These are phyloP conservation scores for Pythium dissimile DNA, from an alignment of 352 stramenopile species.

Conservation along the genomic window DNA sequence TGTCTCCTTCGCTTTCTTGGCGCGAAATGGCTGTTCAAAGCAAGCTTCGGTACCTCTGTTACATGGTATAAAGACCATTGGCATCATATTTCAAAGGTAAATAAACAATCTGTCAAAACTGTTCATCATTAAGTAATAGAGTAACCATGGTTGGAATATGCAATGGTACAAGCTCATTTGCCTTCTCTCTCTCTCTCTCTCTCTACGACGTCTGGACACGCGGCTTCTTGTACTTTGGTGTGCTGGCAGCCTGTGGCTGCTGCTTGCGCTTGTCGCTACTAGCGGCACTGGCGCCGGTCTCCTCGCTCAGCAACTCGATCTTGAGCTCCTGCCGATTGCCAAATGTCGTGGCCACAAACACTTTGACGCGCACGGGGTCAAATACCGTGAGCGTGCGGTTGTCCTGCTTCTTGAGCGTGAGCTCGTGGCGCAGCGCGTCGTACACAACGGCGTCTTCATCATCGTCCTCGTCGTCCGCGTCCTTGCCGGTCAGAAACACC, in stretches of 20 bases:
- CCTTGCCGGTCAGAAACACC: constrained; percentile 86
- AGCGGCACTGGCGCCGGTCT: too few species aligned
- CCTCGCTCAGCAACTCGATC: constrained; percentile 65
- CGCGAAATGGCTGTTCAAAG: too few species aligned
- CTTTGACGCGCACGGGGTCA: constrained; percentile 72
- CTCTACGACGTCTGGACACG: not conserved
- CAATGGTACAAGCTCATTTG: not conserved
- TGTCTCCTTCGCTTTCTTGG: too few species aligned
- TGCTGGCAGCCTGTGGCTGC: not conserved
- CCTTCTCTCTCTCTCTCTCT: constrained; percentile 1
- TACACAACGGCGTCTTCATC: constrained; percentile 40
- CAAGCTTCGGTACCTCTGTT: too few species aligned
- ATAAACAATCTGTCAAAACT: too few species aligned
- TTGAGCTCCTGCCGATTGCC: constrained; percentile 83
- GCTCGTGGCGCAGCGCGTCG: constrained; percentile 47
- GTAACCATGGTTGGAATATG: too few species aligned
- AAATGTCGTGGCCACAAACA: constrained; percentile 73
- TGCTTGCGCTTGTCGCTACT: constrained; percentile 11
- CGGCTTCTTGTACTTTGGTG: constrained; percentile 15
- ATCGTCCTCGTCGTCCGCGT: constrained; percentile 45
- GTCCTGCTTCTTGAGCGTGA: constrained; percentile 54
- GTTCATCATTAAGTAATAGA: too few species aligned
- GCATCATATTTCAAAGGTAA: too few species aligned
- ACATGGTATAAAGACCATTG: too few species aligned
- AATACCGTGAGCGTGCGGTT: constrained; percentile 72